Evolutionary conservation across 1,139 yeast genomes (phyloP).

Genomic region (Saccharomycopsis crataegensis): DNA sequence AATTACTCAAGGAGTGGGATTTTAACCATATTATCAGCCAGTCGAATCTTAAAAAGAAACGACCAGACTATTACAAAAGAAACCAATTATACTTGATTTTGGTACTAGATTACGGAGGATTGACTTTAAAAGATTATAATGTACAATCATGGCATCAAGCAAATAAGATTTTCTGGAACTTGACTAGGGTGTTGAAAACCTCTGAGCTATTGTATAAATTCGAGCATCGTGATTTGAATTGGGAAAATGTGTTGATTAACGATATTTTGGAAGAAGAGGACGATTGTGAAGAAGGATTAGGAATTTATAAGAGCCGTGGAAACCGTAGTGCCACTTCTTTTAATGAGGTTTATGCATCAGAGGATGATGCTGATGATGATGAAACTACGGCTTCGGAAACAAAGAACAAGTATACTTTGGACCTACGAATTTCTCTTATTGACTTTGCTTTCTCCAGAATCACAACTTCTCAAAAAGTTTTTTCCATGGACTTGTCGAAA

Average conservation of each 20-base stretch:
- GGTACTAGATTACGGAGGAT: conserved; percentile 41
- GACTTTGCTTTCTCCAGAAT: conserved; percentile 41
- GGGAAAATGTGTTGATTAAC: conserved; percentile 46
- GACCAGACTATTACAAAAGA: conserved; percentile 29
- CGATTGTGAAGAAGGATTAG: not conserved
- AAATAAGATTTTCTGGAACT: conserved; percentile 43
- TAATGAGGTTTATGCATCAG: not conserved
- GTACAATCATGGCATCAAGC: conserved; percentile 47
- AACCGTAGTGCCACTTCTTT: not conserved
- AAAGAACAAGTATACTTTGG: not conserved
- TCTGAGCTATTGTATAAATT: conserved; percentile 47
- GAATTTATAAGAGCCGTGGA: not conserved
- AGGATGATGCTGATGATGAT: not conserved
- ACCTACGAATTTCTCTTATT: conserved; percentile 15
- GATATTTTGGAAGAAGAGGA: not conserved
- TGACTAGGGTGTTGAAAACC: conserved; percentile 38
- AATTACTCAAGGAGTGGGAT: conserved; percentile 39
- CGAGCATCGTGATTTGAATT: conserved; percentile 62
- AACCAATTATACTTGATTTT: conserved; percentile 39
- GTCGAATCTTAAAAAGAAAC: conserved; percentile 7
- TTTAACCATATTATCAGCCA: conserved; percentile 26
- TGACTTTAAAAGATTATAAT: conserved; percentile 37
- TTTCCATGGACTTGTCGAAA: not conserved
- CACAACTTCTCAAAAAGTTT: conserved; percentile 34
- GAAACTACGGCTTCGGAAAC: too few species aligned